These are phyloP conservation scores for Zoysia japonica DNA, from an alignment of 176 grass and related monocot genomes.

Conservation along the genomic window DNA sequence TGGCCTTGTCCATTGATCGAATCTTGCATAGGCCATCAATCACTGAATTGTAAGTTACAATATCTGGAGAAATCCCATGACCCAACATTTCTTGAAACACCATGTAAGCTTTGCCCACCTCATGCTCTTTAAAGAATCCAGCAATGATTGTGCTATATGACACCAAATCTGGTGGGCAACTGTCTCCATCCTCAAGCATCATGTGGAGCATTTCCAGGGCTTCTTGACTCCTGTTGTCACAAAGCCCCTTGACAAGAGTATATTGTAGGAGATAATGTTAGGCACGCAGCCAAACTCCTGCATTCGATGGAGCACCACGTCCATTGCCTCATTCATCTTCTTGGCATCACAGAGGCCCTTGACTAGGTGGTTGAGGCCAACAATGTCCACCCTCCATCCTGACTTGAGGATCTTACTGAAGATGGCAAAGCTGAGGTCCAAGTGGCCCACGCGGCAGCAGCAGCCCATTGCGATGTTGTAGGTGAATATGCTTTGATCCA, in stretches of 20 bases:
- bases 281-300: conserved; percentile 30
- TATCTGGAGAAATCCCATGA: conserved; percentile 13
- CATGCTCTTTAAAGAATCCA: conserved; percentile 29
- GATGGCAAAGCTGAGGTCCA: neutral
- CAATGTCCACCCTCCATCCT: neutral
- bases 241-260: conserved; percentile 44
- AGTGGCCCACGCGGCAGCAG: neutral
- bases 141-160: conserved; percentile 24
- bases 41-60: conserved; percentile 30
- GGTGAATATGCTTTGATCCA: neutral
- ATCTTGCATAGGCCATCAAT: conserved; percentile 32
- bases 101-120: neutral
- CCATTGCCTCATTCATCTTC: conserved; percentile 5
- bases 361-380: conserved; percentile 17
- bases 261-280: neutral
- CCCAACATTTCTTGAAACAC: conserved; percentile 29
- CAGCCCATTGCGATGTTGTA: neutral
- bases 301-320: conserved; percentile 37
- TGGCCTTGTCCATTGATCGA: neutral
- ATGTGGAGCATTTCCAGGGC: conserved; percentile 27
- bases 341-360: conserved; percentile 25
- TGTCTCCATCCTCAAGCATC: conserved; percentile 5
- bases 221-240: conserved; percentile 7
- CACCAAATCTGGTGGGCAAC: conserved; percentile 11
- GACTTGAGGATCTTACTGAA: neutral